These are phyloP conservation scores for Jatropha curcas DNA, from an alignment of 345 rosid species.

Conservation along the genomic window DNA sequence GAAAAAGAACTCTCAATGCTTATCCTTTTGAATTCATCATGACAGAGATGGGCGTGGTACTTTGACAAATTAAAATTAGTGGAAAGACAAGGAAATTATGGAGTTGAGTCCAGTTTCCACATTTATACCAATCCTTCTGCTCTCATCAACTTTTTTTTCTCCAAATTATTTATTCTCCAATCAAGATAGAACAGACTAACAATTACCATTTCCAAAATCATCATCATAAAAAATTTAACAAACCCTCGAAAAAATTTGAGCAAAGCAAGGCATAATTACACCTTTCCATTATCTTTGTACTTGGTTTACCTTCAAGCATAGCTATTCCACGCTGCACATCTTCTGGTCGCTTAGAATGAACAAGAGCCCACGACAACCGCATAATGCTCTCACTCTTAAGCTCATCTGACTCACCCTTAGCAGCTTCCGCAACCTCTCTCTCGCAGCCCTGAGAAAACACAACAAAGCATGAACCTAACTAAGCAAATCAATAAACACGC, in stretches of 20 bases:
- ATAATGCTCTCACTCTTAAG: conserved; percentile 54
- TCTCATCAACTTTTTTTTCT: no score
- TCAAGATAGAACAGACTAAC: background rate
- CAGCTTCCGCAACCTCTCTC: conserved; percentile 64
- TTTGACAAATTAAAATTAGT: background rate
- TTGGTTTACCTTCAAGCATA: conserved; percentile 74
- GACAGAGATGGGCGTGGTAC: background rate
- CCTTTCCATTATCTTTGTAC: background rate
- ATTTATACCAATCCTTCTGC: no score
- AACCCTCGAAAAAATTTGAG: no score
- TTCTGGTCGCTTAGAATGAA: conserved; percentile 59
- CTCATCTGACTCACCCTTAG: conserved; percentile 48
- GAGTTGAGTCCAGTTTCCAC: no score
- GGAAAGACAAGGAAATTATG: background rate
- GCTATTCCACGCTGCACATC: conserved; percentile 81
- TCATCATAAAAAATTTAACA: no score
- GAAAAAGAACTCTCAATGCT: no score
- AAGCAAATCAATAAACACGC: no score
- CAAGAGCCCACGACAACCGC: conserved; percentile 86
- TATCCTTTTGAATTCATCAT: no score
- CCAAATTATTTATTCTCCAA: background rate
- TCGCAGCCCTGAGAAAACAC: conserved; percentile 60
- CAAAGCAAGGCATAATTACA: no score
- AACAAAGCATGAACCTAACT: no score
- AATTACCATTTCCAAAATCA: background rate